Percentiles rank a stretch among this genome's conserved stretches.
These are phyloP conservation scores for Malassezia nana DNA, from an alignment of 1,284 basidiomycete genomes.

Conservation along the genomic window DNA sequence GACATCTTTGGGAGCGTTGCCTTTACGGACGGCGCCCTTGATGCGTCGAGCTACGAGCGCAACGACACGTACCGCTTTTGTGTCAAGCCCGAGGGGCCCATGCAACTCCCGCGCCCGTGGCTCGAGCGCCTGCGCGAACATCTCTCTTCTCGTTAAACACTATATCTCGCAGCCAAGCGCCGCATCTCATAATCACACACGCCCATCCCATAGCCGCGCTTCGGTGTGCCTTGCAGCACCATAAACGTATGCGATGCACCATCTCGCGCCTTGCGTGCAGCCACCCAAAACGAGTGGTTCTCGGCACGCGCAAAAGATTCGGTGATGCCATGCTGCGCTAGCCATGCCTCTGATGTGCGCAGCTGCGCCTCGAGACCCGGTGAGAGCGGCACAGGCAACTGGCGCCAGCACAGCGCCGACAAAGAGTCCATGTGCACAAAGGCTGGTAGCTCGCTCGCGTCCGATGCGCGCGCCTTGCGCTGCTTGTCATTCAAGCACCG, in stretches of 20 bases:
- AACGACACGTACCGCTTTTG: conserved; percentile 40
- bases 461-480: not conserved
- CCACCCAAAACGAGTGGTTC: conserved; percentile 11
- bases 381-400: not conserved
- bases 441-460: not conserved
- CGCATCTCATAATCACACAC: conserved; percentile 17
- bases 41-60: conserved; percentile 32
- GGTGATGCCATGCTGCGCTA: conserved; percentile 4
- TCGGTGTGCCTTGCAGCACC: conserved; percentile 6
- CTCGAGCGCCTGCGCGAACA: conserved; percentile 5
- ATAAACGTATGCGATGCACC: conserved; percentile 5
- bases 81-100: conserved; percentile 35
- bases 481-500: conserved; percentile 8
- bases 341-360: not conserved
- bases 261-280: not conserved
- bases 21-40: conserved; percentile 32
- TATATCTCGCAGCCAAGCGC: conserved; percentile 9
- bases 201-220: conserved; percentile 10
- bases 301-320: conserved; percentile 13
- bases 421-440: conserved; percentile 8
- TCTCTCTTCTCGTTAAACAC: not conserved
- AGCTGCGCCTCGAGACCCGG: conserved; percentile 12
- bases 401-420: not conserved
- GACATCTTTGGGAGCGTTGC: conserved; percentile 40
- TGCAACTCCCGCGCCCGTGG: conserved; percentile 29